phyloP scores from a whole-genome alignment of 202 grass and related monocot genomes.

The Zizania palustris region DNA sequence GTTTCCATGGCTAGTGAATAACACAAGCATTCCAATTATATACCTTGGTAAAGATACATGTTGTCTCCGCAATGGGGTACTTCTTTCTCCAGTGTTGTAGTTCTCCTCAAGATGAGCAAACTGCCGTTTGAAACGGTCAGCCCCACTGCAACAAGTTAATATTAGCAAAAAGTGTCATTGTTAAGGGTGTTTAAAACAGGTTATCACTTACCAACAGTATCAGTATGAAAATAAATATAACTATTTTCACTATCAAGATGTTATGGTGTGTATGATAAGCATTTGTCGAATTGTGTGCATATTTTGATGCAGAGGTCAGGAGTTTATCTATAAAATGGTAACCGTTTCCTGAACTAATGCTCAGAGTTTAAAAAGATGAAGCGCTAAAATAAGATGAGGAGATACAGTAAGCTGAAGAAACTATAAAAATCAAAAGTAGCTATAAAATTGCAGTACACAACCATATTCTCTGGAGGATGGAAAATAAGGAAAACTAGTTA shows the following conservation, averaged over 20 bases:
- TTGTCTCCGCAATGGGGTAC: constrained; percentile 60
- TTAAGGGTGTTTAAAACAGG: constrained; percentile 13
- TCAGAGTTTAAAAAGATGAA: neutral
- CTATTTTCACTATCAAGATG: constrained; percentile 21
- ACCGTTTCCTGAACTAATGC: neutral
- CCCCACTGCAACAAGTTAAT: constrained; percentile 55
- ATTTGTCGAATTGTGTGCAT: neutral
- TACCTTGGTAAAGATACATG: constrained; percentile 92
- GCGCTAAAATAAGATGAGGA: too few species aligned
- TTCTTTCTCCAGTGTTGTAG: constrained; percentile 70
- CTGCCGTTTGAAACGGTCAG: constrained; percentile 77
- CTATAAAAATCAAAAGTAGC: neutral
- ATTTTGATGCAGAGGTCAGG: neutral
- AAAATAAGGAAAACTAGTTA: neutral
- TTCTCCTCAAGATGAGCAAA: constrained; percentile 91
- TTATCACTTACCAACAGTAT: constrained; percentile 28
- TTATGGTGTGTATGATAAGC: constrained; percentile 1
- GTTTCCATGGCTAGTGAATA: constrained; percentile 5
- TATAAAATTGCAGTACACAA: constrained; percentile 1
- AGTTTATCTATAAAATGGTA: neutral
- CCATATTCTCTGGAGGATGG: neutral
- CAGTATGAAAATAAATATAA: constrained; percentile 23
- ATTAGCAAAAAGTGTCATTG: constrained; percentile 29
- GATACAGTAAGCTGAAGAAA: neutral
- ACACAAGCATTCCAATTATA: neutral